Percentiles rank a stretch among this genome's conserved stretches.
Evolutionary conservation across 2,329 filamentous ascomycete species (phyloP).

Genomic region (Metarhizium anisopliae): DNA sequence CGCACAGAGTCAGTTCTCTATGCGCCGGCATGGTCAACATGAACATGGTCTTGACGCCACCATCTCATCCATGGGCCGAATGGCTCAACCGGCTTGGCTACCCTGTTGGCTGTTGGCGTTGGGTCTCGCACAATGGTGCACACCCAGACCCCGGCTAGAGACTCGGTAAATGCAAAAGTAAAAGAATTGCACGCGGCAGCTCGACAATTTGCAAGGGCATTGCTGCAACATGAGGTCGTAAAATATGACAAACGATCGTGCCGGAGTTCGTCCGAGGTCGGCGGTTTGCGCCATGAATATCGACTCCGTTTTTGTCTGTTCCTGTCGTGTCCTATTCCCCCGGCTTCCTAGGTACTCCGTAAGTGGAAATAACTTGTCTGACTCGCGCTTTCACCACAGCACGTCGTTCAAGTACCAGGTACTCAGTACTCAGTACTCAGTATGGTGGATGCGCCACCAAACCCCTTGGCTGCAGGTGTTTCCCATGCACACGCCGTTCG

Average conservation of each 20-base stretch:
- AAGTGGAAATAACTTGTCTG: constrained; percentile 1
- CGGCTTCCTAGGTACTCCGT: not conserved
- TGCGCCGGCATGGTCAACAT: not conserved
- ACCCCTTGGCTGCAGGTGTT: not conserved
- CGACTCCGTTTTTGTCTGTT: not conserved
- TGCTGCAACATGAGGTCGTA: not conserved
- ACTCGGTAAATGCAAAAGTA: constrained; percentile 7
- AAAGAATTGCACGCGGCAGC: not conserved
- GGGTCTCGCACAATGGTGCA: not conserved
- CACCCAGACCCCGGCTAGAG: constrained; percentile 1
- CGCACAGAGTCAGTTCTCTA: not conserved
- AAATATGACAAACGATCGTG: constrained; percentile 5
- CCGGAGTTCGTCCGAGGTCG: constrained; percentile 9
- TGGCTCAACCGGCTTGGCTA: not conserved
- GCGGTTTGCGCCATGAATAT: constrained; percentile 2
- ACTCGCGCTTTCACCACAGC: not conserved
- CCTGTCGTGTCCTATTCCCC: not conserved
- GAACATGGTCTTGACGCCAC: constrained; percentile 1
- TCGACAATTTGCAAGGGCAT: constrained; percentile 2
- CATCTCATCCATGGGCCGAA: not conserved
- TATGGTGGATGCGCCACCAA: not conserved
- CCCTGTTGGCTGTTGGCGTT: not conserved
- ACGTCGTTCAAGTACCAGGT: not conserved
- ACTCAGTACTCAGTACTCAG: not conserved
- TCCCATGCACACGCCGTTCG: not conserved